Evolutionary conservation across 2,329 filamentous ascomycete genomes (phyloP).

Genomic region (Fusarium sp.): DNA sequence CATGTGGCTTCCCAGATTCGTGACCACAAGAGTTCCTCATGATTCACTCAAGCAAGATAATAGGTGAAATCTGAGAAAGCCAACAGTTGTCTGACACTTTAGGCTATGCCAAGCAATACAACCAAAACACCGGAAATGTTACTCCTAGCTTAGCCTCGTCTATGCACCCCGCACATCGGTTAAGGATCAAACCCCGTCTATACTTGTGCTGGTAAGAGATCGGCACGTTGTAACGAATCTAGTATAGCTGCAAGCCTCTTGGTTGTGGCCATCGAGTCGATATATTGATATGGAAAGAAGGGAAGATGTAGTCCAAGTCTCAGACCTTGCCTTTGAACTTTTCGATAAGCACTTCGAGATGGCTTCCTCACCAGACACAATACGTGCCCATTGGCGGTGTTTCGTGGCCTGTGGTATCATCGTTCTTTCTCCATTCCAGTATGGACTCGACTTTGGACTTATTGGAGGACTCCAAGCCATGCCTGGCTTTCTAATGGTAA

Average conservation of each 20-base stretch:
- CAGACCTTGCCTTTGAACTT: neutral
- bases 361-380: slow-evolving; percentile 29
- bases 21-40: neutral
- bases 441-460: slow-evolving; percentile 42
- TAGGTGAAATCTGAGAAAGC: neutral
- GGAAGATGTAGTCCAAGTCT: neutral
- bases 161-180: slow-evolving; percentile 25
- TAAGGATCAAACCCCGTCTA: neutral
- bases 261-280: neutral
- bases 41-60: neutral
- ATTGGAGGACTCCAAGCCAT: slow-evolving; percentile 41
- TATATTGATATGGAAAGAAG: slow-evolving; percentile 6
- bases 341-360: slow-evolving; percentile 1
- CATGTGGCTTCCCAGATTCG: rapidly evolving
- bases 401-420: slow-evolving; percentile 39
- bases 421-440: slow-evolving; percentile 40
- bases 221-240: neutral
- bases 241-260: neutral
- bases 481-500: slow-evolving; percentile 40
- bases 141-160: neutral
- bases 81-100: neutral
- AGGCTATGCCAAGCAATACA: neutral
- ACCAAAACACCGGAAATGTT: slow-evolving; percentile 1
- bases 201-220: neutral
- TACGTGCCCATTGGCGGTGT: slow-evolving; percentile 41